Percentiles rank a stretch among this genome's conserved stretches.
phyloP scores from a whole-genome alignment of 257 asterid species.

The Euphrasia confusa region DNA sequence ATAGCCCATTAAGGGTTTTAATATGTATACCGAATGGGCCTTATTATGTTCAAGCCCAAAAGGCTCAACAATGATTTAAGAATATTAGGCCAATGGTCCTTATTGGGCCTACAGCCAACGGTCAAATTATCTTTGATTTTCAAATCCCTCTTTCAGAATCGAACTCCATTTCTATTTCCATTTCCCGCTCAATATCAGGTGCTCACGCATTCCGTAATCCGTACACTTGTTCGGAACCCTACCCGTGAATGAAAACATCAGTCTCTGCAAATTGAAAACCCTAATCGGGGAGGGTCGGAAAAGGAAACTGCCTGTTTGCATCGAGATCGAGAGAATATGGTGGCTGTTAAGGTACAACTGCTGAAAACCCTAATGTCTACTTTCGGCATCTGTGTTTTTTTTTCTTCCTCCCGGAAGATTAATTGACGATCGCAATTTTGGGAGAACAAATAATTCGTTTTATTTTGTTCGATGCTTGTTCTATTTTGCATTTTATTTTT shows the following conservation, averaged over 20 bases:
- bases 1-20: too few species aligned
- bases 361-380: conserved; percentile 25
- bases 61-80: too few species aligned
- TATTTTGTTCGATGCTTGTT: neutral
- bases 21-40: too few species aligned
- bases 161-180: neutral
- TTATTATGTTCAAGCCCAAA: too few species aligned
- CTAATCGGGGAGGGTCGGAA: conserved; percentile 3
- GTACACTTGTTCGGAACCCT: conserved; percentile 1
- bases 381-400: neutral
- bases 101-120: too few species aligned
- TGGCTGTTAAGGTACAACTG: conserved; percentile 36
- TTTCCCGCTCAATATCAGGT: neutral
- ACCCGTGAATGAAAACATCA: conserved; percentile 11
- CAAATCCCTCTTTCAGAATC: conserved; percentile 15
- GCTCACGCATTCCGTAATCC: neutral
- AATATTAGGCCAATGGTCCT: too few species aligned
- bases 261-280: conserved; percentile 4
- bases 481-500: neutral
- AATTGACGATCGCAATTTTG: neutral
- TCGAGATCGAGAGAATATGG: conserved; percentile 32
- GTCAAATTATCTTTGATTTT: neutral
- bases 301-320: neutral
- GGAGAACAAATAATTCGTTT: neutral
- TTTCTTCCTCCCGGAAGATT: too few species aligned